phyloP scores from a whole-genome alignment of 2,329 filamentous ascomycete genomes.

The Pseudogymnoascus sp. region DNA sequence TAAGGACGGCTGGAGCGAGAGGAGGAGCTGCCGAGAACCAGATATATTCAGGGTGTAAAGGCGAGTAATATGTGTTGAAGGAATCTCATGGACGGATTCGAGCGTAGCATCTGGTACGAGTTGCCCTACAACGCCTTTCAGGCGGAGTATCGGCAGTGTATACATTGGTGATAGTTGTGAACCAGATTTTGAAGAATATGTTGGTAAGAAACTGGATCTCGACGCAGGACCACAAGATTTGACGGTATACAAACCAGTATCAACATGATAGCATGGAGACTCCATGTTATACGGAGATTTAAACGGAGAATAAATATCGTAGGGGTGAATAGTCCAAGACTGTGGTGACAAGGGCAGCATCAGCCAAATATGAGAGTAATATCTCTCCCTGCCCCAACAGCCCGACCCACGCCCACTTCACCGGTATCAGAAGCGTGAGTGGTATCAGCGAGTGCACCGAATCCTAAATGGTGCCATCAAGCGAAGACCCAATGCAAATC shows the following conservation, averaged over 20 bases:
- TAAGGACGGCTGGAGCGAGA: constrained; percentile 1
- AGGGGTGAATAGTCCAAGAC: background rate
- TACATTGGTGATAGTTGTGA: constrained; percentile 26
- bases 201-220: background rate
- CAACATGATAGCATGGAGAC: background rate
- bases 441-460: background rate
- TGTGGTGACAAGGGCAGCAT: constrained; percentile 2
- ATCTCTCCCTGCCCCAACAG: background rate
- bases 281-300: constrained; percentile 3
- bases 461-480: constrained; percentile 6
- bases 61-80: constrained; percentile 26
- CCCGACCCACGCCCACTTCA: background rate
- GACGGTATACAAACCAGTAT: background rate
- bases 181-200: constrained; percentile 19
- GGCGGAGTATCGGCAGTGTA: constrained; percentile 24
- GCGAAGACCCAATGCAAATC: background rate
- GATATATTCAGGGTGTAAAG: constrained; percentile 28
- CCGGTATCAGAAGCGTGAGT: background rate
- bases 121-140: constrained; percentile 26
- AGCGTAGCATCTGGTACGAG: constrained; percentile 23
- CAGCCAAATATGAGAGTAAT: constrained; percentile 8
- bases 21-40: constrained; percentile 22
- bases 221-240: background rate
- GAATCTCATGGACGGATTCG: constrained; percentile 24
- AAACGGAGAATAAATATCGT: background rate